Evolutionary conservation across 768 basidiomycete species (phyloP).

Genomic region (Leucocoprinus birnbaumii): DNA sequence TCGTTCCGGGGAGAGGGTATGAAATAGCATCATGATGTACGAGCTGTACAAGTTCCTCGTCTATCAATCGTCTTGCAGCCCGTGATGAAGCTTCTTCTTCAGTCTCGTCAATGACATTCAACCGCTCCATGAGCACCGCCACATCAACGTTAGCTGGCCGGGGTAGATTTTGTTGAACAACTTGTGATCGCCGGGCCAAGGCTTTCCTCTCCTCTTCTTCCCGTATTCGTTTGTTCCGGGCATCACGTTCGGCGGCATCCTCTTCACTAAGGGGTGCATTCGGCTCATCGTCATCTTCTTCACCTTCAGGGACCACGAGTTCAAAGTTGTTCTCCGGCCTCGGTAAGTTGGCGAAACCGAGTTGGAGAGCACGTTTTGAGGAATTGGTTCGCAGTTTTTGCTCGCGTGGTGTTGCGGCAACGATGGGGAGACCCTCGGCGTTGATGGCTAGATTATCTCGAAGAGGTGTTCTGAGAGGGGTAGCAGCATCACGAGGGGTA

Average conservation of each 20-base stretch:
- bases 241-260: conserved; percentile 93
- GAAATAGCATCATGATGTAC: conserved; percentile 86
- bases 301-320: conserved; percentile 86
- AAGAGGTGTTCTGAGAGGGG: conserved; percentile 92
- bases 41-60: conserved; percentile 74
- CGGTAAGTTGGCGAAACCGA: conserved; percentile 81
- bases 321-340: conserved; percentile 98
- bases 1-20: conserved; percentile 87
- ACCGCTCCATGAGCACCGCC: conserved; percentile 53
- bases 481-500: conserved; percentile 63
- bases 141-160: conserved; percentile 84
- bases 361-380: conserved; percentile 72
- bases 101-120: conserved; percentile 46
- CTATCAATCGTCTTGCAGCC: conserved; percentile 61
- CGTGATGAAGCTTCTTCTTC: conserved; percentile 37
- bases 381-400: conserved; percentile 58
- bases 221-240: conserved; percentile 53
- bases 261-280: conserved; percentile 51
- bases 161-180: conserved; percentile 80
- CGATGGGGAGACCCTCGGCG: conserved; percentile 52
- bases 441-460: conserved; percentile 93
- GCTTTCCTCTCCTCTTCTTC: conserved; percentile 80
- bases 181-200: conserved; percentile 78
- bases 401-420: conserved; percentile 76
- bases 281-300: conserved; percentile 61